A percentile compares a stretch with the other conserved stretches of the same genome.
Evolutionary conservation across 2,329 filamentous ascomycete genomes (phyloP).

Genomic region (Sporothrix euskadiensis): DNA sequence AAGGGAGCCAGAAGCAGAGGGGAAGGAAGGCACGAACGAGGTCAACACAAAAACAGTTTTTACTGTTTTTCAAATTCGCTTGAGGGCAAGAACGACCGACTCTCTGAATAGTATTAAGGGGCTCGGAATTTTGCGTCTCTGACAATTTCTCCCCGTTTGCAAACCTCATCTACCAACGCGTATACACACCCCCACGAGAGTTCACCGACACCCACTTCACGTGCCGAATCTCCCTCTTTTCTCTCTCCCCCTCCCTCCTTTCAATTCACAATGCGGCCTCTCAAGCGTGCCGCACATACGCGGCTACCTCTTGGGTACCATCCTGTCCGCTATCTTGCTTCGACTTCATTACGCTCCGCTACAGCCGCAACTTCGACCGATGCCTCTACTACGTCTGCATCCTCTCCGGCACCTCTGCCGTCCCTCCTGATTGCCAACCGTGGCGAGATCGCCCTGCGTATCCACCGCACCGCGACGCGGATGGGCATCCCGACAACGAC

Average conservation of each 20-base stretch:
- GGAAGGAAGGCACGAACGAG: slow-evolving; percentile 28
- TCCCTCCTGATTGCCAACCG: slow-evolving; percentile 95
- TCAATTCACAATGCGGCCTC: slow-evolving; percentile 53
- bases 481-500: slow-evolving; percentile 93
- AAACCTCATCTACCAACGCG: not conserved
- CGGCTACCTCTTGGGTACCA: slow-evolving; percentile 43
- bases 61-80: not conserved
- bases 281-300: slow-evolving; percentile 51
- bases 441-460: slow-evolving; percentile 93
- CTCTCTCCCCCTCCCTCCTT: not conserved
- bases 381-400: slow-evolving; percentile 41
- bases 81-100: slow-evolving; percentile 13
- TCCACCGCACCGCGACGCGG: slow-evolving; percentile 81
- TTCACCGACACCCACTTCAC: not conserved
- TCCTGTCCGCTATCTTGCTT: slow-evolving; percentile 24
- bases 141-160: not conserved
- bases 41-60: slow-evolving; percentile 3
- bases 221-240: not conserved
- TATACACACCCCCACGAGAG: not conserved
- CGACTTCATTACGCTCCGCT: slow-evolving; percentile 18
- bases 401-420: slow-evolving; percentile 37
- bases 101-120: not conserved
- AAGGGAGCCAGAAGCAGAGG: slow-evolving; percentile 6
- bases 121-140: not conserved
- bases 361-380: slow-evolving; percentile 21